Base-by-base conservation (phyloP, 176 grass and related monocot species). In the Aegilops longissima region DNA sequence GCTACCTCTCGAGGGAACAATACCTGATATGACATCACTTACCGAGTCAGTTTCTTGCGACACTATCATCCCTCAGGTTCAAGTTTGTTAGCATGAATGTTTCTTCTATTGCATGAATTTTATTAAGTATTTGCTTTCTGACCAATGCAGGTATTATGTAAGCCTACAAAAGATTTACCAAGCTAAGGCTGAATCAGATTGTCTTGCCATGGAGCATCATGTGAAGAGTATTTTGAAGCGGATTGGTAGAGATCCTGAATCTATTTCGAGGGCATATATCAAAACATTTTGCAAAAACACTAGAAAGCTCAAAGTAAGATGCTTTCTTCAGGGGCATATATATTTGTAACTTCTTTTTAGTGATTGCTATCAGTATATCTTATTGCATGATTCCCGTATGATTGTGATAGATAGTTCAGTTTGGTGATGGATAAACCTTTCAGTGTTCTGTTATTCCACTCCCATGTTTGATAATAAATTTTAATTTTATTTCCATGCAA, bases 21-120 rank as follows among this genome's bases (percentile, higher is more conserved):
- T 96, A 84, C 96, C 96, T 88, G 93, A 98, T 81, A 98, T 98
- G 96, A 98, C 96, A 44, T 98, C 93, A 63, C 93, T 90, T 86
- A 98, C 96, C 4, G 96, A 98, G 96, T 96, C 36, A 89, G 90
- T 91, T 73, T 70, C 27, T 61, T 82, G 66, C 24, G 59, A 66
- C 18, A 58, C 35, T 45, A 25, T 68, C 14, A 44, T 73, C 66
- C 54, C 39, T 63, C 56, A 72, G 39, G 42, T 87, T 74, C 29
- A 67, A 44, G 33, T 80, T 83, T 66, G 6, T 14, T 33, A 35
- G 47, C 38, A 18, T 47, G 65, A 66, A 17, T 30, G 71, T 80
- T 44, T 58, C 21, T 81, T 73, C 51, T 54, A 47, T 61, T 23
- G 16, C 34, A 24, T 85, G 70, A 78, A 82, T 77, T 56, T n/a